A percentile compares a stretch with the other conserved stretches of the same genome.
Conservation (phyloP, 2,329 filamentous ascomycete species). For the Orbilia brochopaga region DNA sequence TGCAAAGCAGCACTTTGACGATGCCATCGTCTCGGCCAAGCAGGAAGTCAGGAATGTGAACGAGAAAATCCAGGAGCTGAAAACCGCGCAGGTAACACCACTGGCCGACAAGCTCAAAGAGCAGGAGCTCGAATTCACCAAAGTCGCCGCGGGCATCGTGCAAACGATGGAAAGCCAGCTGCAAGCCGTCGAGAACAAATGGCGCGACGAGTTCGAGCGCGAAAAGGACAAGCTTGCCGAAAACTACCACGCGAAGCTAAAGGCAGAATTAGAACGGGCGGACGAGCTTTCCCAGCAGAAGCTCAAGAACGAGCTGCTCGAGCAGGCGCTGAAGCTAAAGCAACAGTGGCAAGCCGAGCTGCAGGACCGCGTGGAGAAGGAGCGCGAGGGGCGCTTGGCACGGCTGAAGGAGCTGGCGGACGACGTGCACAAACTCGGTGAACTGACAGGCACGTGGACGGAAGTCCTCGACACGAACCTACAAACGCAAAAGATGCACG, state of each 20-base stretch:
- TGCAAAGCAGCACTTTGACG: slow-evolving; percentile 67
- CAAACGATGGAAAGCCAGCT: slow-evolving; percentile 84
- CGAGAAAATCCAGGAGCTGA: slow-evolving; percentile 75
- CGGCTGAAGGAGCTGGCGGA: slow-evolving; percentile 80
- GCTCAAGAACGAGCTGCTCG: slow-evolving; percentile 80
- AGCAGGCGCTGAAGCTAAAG: slow-evolving; percentile 89
- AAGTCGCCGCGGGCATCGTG: slow-evolving; percentile 84
- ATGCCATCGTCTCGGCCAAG: slow-evolving; percentile 85
- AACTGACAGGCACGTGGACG: slow-evolving; percentile 87
- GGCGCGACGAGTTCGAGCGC: slow-evolving; percentile 84
- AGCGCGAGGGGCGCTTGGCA: slow-evolving; percentile 84
- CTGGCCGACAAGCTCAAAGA: slow-evolving; percentile 66
- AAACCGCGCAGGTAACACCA: slow-evolving; percentile 75
- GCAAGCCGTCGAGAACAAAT: slow-evolving; percentile 77
- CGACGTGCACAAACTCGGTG: slow-evolving; percentile 81
- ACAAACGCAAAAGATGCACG: slow-evolving; percentile 92
- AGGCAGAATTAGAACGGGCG: slow-evolving; percentile 78
- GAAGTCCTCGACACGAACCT: slow-evolving; percentile 87
- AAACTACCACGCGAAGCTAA: slow-evolving; percentile 79
- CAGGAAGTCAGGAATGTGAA: slow-evolving; percentile 78
- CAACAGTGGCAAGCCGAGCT: slow-evolving; percentile 81
- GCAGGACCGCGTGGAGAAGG: slow-evolving; percentile 79
- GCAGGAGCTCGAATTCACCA: slow-evolving; percentile 77
- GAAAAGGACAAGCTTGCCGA: slow-evolving; percentile 81
- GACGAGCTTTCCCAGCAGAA: slow-evolving; percentile 81